Percentiles rank a stretch among this genome's conserved stretches.
Conservation (phyloP, 139 green algal genomes). For the Desmodesmus armatus region DNA sequence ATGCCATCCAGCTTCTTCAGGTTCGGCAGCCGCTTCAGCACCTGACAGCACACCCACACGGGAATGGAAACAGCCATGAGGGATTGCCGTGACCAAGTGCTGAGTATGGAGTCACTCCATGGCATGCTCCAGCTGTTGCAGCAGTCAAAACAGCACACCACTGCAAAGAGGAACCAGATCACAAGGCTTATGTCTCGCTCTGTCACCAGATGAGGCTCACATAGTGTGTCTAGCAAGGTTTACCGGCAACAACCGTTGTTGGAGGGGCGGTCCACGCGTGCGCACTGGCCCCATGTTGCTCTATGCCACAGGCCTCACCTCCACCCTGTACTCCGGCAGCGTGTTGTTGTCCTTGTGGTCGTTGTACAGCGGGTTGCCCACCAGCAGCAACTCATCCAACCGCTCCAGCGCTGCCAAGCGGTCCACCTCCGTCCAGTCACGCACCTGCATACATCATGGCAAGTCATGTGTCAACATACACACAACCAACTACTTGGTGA, state of each 20-base stretch:
- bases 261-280: no score
- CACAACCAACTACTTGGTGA: no score
- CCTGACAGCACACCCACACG: conserved; percentile 66
- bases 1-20: conserved; percentile 95
- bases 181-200: background rate
- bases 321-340: conserved; percentile 80
- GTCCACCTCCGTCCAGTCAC: conserved; percentile 84
- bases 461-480: no score
- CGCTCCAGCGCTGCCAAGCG: conserved; percentile 69
- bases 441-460: no score
- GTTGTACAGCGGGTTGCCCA: conserved; percentile 90
- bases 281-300: no score
- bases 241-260: no score
- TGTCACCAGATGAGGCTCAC: no score
- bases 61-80: no score
- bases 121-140: background rate
- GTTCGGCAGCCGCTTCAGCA: conserved; percentile 86
- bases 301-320: conserved; percentile 56
- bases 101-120: background rate
- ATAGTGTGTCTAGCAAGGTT: no score
- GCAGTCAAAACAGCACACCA: background rate
- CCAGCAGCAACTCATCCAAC: conserved; percentile 90
- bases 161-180: no score
- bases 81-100: no score
- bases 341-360: conserved; percentile 76